phyloP scores from a whole-genome alignment of 208 protist species.

The Leishmania martiniquensis region DNA sequence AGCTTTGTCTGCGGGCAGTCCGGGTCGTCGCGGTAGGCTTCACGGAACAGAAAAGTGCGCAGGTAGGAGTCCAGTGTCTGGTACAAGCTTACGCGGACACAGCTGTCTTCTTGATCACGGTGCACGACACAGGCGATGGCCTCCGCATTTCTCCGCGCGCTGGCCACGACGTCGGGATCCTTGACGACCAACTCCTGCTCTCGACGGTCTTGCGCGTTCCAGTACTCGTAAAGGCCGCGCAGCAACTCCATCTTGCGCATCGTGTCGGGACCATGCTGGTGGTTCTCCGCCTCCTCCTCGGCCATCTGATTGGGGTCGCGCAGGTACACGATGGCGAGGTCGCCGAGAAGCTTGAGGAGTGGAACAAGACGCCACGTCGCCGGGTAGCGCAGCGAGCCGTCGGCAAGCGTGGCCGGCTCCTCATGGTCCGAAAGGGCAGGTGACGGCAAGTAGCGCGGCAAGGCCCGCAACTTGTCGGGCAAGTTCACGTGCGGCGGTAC shows the following conservation, averaged over 20 bases:
- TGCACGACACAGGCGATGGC: conserved; percentile 54
- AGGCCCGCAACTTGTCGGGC: conserved; percentile 27
- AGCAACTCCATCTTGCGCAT: conserved; percentile 88
- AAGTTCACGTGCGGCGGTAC: conserved; percentile 36
- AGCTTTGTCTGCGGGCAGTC: conserved; percentile 46
- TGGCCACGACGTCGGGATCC: conserved; percentile 22
- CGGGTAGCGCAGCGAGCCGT: conserved; percentile 12
- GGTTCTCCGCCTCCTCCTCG: conserved; percentile 56
- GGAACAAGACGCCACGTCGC: conserved; percentile 26
- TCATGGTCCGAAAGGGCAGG: background rate
- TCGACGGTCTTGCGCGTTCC: conserved; percentile 73
- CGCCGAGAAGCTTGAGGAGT: conserved; percentile 38
- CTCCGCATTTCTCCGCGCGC: conserved; percentile 26
- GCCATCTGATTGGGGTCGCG: conserved; percentile 27
- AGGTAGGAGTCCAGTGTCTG: conserved; percentile 72
- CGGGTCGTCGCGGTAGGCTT: conserved; percentile 18
- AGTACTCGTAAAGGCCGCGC: conserved; percentile 77
- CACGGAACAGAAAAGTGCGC: conserved; percentile 58
- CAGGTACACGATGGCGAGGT: conserved; percentile 41
- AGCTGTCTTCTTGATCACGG: conserved; percentile 53
- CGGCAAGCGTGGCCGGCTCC: background rate
- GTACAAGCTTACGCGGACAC: conserved; percentile 70
- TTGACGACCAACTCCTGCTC: conserved; percentile 66
- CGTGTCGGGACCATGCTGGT: conserved; percentile 72
- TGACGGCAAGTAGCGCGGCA: conserved; percentile 44